phyloP scores from a whole-genome alignment of 106 monocot species.

The Phalaenopsis equestris region DNA sequence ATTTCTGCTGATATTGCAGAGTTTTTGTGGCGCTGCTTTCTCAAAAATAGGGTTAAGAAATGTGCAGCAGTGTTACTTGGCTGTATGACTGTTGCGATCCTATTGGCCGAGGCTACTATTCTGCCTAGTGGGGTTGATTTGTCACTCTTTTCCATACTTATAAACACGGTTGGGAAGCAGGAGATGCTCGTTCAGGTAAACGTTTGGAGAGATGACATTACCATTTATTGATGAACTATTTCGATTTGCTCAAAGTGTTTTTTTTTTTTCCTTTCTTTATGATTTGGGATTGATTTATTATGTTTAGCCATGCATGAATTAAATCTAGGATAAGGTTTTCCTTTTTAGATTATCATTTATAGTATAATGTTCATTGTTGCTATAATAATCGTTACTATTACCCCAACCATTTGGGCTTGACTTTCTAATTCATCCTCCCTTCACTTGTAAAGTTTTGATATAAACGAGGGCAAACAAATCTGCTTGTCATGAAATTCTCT shows the following conservation, averaged over 20 bases:
- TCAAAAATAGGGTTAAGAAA: conserved; percentile 70
- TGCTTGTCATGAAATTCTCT: too few species aligned
- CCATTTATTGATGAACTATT: neutral
- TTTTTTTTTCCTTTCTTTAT: neutral
- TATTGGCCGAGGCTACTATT: conserved; percentile 88
- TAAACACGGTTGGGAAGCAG: conserved; percentile 77
- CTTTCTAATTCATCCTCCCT: too few species aligned
- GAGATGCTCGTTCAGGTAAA: conserved; percentile 92
- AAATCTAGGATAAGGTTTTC: neutral
- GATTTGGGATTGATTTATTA: neutral
- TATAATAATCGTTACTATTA: neutral
- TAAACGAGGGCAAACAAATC: too few species aligned
- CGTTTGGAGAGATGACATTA: too few species aligned
- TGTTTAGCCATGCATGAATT: neutral
- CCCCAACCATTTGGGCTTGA: neutral
- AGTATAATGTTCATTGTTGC: too few species aligned
- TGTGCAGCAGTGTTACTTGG: conserved; percentile 56
- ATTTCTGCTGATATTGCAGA: conserved; percentile 34
- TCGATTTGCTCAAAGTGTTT: neutral
- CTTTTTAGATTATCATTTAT: neutral
- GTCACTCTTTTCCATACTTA: conserved; percentile 89
- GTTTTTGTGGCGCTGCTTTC: conserved; percentile 78
- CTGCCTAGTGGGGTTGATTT: conserved; percentile 83
- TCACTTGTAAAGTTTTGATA: too few species aligned
- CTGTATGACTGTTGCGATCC: conserved; percentile 82